These are phyloP conservation scores for Orbilia quercus DNA, from an alignment of 2,329 filamentous ascomycete genomes.

Conservation along the genomic window DNA sequence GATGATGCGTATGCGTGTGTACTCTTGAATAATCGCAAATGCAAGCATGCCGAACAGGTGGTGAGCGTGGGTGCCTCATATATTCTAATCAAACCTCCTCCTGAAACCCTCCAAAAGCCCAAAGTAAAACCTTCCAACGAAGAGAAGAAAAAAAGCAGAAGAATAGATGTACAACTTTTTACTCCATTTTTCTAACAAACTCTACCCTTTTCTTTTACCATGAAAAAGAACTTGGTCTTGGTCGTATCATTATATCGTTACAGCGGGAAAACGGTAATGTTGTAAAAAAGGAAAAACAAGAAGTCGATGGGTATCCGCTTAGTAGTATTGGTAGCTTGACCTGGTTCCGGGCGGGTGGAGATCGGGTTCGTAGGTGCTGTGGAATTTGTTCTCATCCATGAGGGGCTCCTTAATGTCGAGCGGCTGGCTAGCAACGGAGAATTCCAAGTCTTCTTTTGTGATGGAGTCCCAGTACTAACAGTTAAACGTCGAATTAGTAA, in stretches of 20 bases:
- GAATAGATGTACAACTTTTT: constrained; percentile 53
- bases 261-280: constrained; percentile 15
- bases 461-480: constrained; percentile 98
- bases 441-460: constrained; percentile 96
- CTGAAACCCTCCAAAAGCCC: constrained; percentile 1
- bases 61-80: not conserved
- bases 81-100: constrained; percentile 5
- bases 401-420: constrained; percentile 97
- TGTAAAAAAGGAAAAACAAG: constrained; percentile 14
- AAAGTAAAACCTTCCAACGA: constrained; percentile 2
- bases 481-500: constrained; percentile 60
- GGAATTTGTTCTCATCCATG: constrained; percentile 74
- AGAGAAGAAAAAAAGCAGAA: constrained; percentile 6
- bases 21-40: not conserved
- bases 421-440: constrained; percentile 92
- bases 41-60: not conserved
- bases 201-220: constrained; percentile 20
- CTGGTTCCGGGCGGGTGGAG: constrained; percentile 51
- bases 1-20: constrained; percentile 25
- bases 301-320: constrained; percentile 4
- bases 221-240: constrained; percentile 24
- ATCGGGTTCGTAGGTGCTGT: constrained; percentile 56
- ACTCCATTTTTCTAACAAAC: constrained; percentile 41
- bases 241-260: constrained; percentile 54
- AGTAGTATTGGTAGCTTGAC: constrained; percentile 56